A percentile compares a stretch with the other conserved stretches of the same genome.
These are phyloP conservation scores for Microdochium paspali DNA, from an alignment of 2,329 filamentous ascomycete species.

Conservation along the genomic window DNA sequence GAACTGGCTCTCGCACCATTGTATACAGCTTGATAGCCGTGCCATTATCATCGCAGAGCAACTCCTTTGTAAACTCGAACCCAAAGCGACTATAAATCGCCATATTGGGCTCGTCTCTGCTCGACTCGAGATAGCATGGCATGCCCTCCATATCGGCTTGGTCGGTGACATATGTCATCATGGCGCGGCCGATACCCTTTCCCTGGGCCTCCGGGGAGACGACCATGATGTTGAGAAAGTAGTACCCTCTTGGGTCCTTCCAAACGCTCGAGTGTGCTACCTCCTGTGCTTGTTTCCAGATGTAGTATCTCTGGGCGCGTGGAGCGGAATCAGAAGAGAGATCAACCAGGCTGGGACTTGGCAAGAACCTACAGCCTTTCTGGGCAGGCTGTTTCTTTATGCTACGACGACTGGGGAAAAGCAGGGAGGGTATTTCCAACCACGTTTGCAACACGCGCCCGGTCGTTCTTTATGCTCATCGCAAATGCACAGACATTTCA, in stretches of 20 bases:
- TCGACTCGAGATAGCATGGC: conserved; percentile 63
- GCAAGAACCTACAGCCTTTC: not conserved
- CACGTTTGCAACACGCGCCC: too few species aligned
- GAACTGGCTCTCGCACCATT: conserved; percentile 33
- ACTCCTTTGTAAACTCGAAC: conserved; percentile 54
- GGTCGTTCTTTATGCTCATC: too few species aligned
- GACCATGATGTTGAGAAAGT: conserved; percentile 69
- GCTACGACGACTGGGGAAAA: too few species aligned
- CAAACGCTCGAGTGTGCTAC: conserved; percentile 53
- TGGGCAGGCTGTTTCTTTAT: too few species aligned
- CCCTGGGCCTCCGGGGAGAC: conserved; percentile 57
- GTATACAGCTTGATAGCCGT: conserved; percentile 42
- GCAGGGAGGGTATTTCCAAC: too few species aligned
- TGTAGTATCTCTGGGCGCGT: conserved; percentile 49
- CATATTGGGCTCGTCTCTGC: conserved; percentile 57
- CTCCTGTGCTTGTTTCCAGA: conserved; percentile 61
- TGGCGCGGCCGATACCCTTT: conserved; percentile 52
- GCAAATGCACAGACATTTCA: conserved; percentile 5
- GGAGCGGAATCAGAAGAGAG: too few species aligned
- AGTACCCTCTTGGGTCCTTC: conserved; percentile 59
- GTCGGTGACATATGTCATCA: conserved; percentile 55
- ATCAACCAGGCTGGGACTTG: conserved; percentile 16
- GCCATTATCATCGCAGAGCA: conserved; percentile 56
- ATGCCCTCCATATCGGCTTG: conserved; percentile 55
- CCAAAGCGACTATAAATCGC: conserved; percentile 63